A percentile compares a stretch with the other conserved stretches of the same genome.
phyloP scores from a whole-genome alignment of 768 basidiomycete species.

The Lactarius sp. region DNA sequence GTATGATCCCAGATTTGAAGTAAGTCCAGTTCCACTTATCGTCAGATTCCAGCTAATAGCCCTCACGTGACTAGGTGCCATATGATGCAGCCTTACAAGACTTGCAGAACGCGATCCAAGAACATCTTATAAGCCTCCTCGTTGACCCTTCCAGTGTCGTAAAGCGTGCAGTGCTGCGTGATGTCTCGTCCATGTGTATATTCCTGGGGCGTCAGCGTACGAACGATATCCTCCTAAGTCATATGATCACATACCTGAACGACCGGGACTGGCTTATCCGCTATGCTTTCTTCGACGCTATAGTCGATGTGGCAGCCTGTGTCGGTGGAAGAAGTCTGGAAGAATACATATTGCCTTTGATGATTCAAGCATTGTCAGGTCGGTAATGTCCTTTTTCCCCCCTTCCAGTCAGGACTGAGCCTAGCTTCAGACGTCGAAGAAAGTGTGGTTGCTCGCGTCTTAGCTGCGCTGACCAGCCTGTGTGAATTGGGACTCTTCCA shows the following conservation, averaged over 20 bases:
- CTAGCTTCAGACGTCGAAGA: constrained; percentile 79
- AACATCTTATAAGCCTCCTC: constrained; percentile 79
- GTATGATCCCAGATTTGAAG: constrained; percentile 77
- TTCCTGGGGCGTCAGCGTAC: constrained; percentile 92
- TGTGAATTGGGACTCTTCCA: constrained; percentile 88
- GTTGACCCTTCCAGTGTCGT: constrained; percentile 87
- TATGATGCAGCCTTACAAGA: constrained; percentile 87
- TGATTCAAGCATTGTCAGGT: constrained; percentile 96
- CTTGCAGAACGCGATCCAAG: constrained; percentile 78
- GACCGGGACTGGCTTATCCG: constrained; percentile 91
- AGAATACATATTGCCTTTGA: constrained; percentile 94
- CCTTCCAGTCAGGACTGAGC: constrained; percentile 13
- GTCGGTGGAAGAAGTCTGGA: constrained; percentile 89
- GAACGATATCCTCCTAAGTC: constrained; percentile 88
- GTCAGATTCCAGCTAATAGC: background rate
- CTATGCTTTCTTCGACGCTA: constrained; percentile 90
- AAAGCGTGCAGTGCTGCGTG: constrained; percentile 82
- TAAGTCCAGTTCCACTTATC: constrained; percentile 6
- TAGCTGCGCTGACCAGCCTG: constrained; percentile 81
- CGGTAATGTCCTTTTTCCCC: background rate
- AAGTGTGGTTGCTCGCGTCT: constrained; percentile 84
- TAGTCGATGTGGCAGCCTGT: constrained; percentile 92
- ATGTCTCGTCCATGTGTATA: constrained; percentile 85
- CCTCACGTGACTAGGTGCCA: constrained; percentile 56
- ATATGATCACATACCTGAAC: constrained; percentile 81